Evolutionary conservation across 2,329 filamentous ascomycete species (phyloP), one percentile per base, ranked within the genome.

Genomic region (Cordyceps farinosa): DNA sequence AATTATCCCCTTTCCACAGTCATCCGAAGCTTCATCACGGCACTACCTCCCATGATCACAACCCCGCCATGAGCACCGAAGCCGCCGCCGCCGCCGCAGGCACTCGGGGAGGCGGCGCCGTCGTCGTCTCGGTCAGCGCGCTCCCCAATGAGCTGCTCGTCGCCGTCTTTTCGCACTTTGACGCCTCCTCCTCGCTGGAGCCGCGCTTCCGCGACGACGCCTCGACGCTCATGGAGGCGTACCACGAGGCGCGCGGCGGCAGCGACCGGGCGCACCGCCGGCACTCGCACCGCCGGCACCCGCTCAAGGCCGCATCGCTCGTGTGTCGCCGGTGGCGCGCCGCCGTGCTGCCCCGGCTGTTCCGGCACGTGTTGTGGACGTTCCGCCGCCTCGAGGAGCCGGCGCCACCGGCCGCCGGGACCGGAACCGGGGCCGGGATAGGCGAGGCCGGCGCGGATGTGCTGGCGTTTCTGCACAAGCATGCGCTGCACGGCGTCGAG

Each of bases 131-230:
- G 11, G 30, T 78, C 69, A 65, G 75, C 32, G 61, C 68, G 32
- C 78, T 90, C 27, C 88, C 87, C 2, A 84, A 83, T 66, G 88
- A 90, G 74, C 75, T 90, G 52, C 74, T 88, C 29, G 72, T 81
- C 59, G 77, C 83, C 3, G 82, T 90, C 66, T 78, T 90, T 67
- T 74, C 73, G n/a, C 81, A 80, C 68, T 76, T 90, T 53, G 80
- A 83, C 67, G 69, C 69, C 0, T 70, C 77, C 2, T 78, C 83
- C 10, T 81, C 82, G 13, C 85, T 86, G 0, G 73, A 78, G 50
- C 69, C 68, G 45, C 76, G 76, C 17, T 72, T 87, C 29, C 77
- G 81, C 62, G 77, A 84, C 11, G 72, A 74, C 29, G 58, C 79
- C 81, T 66, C 86, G 82, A 32, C 76, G 64, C 69, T 69, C 73